Evolutionary conservation across 768 basidiomycete species (phyloP).

Genomic region (Postia placenta): DNA sequence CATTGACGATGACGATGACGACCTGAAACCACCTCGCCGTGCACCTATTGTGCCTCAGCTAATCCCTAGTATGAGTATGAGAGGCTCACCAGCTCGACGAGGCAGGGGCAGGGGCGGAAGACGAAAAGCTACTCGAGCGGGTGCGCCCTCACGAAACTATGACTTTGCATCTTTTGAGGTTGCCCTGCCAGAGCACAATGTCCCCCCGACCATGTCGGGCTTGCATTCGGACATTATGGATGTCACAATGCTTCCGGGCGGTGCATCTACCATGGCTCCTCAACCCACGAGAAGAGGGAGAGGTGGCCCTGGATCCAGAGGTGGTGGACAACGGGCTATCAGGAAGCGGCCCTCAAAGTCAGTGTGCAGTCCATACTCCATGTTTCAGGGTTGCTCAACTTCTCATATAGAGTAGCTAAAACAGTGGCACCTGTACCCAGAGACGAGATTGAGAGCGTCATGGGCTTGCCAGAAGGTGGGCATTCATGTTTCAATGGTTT

Average conservation of each 20-base stretch:
- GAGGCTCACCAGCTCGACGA: slow-evolving; percentile 18
- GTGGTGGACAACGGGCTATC: slow-evolving; percentile 22
- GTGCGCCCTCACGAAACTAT: slow-evolving; percentile 6
- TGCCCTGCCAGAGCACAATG: slow-evolving; percentile 28
- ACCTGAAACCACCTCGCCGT: slow-evolving; percentile 21
- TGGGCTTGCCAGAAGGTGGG: slow-evolving; percentile 62
- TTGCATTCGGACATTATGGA: slow-evolving; percentile 13
- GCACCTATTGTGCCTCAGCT: slow-evolving; percentile 17
- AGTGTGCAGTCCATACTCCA: slow-evolving; percentile 6
- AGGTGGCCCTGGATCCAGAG: slow-evolving; percentile 16
- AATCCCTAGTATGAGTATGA: slow-evolving; percentile 2
- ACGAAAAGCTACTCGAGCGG: slow-evolving; percentile 18
- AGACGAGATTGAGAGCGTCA: slow-evolving; percentile 40
- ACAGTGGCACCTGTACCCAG: slow-evolving; percentile 17
- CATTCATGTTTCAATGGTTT: neutral
- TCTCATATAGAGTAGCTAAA: slow-evolving; percentile 12
- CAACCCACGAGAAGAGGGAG: slow-evolving; percentile 16
- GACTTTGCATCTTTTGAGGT: slow-evolving; percentile 30
- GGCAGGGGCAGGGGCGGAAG: slow-evolving; percentile 43
- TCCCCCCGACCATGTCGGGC: neutral
- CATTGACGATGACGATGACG: slow-evolving; percentile 74
- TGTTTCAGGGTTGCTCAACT: slow-evolving; percentile 1
- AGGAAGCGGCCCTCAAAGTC: slow-evolving; percentile 27
- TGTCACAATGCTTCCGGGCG: slow-evolving; percentile 7
- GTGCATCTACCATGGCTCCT: slow-evolving; percentile 5